phyloP scores from a whole-genome alignment of 768 basidiomycete genomes.

The Myochromella boudieri region DNA sequence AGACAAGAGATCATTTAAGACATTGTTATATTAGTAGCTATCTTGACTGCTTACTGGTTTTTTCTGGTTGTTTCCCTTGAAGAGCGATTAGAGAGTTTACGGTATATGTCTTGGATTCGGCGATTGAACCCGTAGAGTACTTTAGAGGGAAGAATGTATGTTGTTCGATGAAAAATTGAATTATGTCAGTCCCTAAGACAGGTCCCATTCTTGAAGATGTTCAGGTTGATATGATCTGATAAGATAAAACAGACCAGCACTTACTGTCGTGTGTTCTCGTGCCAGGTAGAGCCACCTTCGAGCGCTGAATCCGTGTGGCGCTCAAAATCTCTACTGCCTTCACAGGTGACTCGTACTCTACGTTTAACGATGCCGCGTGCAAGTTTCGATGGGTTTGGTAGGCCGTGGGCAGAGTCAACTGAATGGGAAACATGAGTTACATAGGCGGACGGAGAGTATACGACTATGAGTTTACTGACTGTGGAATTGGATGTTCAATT shows the following conservation, averaged over 20 bases:
- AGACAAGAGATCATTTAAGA: not conserved
- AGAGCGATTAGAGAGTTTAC: conserved; percentile 10
- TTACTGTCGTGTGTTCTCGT: conserved; percentile 16
- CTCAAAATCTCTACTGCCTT: not conserved
- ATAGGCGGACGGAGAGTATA: too few species aligned
- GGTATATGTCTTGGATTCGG: conserved; percentile 13
- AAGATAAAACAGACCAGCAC: not conserved
- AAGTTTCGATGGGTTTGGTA: not conserved
- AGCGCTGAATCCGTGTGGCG: conserved; percentile 3
- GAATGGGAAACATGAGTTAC: not conserved
- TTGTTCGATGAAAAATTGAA: conserved; percentile 14
- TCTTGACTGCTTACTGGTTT: conserved; percentile 10
- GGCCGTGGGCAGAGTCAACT: conserved; percentile 11
- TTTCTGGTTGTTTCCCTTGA: conserved; percentile 10
- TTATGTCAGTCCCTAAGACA: conserved; percentile 6
- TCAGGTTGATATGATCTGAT: not conserved
- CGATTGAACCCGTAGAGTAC: conserved; percentile 7
- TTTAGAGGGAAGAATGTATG: conserved; percentile 1
- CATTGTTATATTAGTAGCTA: not conserved
- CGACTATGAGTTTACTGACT: conserved; percentile 8
- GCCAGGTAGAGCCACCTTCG: conserved; percentile 5
- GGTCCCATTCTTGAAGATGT: conserved; percentile 14
- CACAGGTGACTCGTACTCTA: conserved; percentile 6
- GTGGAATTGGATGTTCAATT: conserved; percentile 19
- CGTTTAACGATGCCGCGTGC: not conserved